Conservation (phyloP, 495 filamentous ascomycete species). For the Penicillium samsonianum region DNA sequence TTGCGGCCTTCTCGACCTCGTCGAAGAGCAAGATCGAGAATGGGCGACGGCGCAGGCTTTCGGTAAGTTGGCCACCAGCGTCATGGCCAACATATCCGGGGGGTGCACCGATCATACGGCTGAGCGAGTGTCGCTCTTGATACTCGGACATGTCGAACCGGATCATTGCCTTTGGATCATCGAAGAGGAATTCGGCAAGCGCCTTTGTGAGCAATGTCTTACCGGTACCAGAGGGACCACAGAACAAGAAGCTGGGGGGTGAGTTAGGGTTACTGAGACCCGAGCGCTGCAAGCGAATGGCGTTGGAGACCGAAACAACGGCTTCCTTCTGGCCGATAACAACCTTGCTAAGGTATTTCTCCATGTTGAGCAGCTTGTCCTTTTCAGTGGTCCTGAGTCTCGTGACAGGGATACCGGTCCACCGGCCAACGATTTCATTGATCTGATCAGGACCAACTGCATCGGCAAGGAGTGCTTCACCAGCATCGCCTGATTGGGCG, state of each 20-base stretch:
- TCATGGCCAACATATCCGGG: conserved; percentile 98
- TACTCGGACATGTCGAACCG: conserved; percentile 99
- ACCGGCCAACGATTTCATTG: conserved; percentile 95
- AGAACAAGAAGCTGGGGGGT: conserved; percentile 97
- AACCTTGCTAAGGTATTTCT: conserved; percentile 74
- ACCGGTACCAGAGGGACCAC: conserved; percentile 95
- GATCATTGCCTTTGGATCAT: conserved; percentile 97
- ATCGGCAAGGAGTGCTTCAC: conserved; percentile 76
- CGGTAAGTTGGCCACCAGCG: conserved; percentile 91
- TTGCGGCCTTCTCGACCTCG: conserved; percentile 97
- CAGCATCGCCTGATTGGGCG: conserved; percentile 53
- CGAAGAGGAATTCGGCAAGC: conserved; percentile 95
- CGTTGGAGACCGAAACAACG: conserved; percentile 90
- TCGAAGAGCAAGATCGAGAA: conserved; percentile 99
- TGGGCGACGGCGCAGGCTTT: conserved; percentile 85
- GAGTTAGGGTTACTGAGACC: conserved; percentile 94
- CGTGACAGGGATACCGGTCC: conserved; percentile 96
- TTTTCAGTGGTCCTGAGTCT: conserved; percentile 93
- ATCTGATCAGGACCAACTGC: conserved; percentile 96
- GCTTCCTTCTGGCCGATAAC: conserved; percentile 95
- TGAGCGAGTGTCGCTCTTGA: conserved; percentile 94
- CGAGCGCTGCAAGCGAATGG: conserved; percentile 90
- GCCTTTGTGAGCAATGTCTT: conserved; percentile 97
- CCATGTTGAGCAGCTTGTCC: conserved; percentile 95
- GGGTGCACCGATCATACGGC: conserved; percentile 95